phyloP scores from a whole-genome alignment of 306 rosid genomes.

The Rosa multiflora region DNA sequence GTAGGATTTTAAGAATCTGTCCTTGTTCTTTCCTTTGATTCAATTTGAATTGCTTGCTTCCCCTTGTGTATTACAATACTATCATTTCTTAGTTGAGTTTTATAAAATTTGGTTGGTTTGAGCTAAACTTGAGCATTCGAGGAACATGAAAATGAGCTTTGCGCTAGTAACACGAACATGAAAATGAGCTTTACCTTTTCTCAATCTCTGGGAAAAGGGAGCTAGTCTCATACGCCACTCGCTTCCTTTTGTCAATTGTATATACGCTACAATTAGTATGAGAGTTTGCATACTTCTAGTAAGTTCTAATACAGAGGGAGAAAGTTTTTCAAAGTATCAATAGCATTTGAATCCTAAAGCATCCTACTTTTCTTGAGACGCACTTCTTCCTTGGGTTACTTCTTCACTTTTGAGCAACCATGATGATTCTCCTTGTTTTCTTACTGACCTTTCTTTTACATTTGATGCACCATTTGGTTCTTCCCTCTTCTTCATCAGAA shows the following conservation, averaged over 20 bases:
- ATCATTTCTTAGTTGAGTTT: conserved; percentile 13
- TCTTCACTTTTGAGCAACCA: not conserved
- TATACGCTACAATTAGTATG: too few relatives aligned
- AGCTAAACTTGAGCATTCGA: not conserved
- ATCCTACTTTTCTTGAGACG: not conserved
- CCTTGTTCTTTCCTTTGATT: conserved; percentile 19
- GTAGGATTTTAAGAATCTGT: conserved; percentile 26
- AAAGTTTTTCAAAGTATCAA: not conserved
- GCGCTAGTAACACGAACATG: too few relatives aligned
- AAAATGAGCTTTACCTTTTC: not conserved
- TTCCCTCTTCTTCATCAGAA: not conserved
- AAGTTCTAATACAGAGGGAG: not conserved
- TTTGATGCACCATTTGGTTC: not conserved
- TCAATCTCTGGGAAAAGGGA: not conserved
- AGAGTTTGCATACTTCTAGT: not conserved
- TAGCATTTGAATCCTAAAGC: not conserved
- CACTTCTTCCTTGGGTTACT: not conserved
- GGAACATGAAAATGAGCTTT: not conserved
- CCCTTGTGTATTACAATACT: conserved; percentile 22
- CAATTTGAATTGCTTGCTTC: conserved; percentile 16
- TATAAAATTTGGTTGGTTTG: conserved; percentile 6
- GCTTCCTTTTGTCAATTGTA: not conserved
- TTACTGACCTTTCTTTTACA: not conserved
- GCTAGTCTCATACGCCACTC: not conserved
- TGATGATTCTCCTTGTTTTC: not conserved